Base-by-base conservation (phyloP, 108 stramenopile species). In the Nitzschia sp. region DNA sequence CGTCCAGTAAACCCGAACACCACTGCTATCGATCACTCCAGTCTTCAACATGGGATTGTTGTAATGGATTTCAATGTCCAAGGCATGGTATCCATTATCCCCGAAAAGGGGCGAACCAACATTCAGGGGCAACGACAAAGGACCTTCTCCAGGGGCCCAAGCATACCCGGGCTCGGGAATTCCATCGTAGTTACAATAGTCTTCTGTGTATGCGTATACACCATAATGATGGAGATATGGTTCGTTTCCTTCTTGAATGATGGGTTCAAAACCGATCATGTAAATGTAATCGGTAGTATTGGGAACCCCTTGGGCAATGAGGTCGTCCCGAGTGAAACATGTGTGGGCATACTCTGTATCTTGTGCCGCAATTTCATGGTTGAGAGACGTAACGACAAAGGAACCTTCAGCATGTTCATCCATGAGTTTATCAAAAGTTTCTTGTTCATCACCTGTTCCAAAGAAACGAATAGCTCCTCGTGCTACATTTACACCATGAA, bases 141-240 rank as follows among this genome's bases (percentile, higher is more conserved):
- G 64, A 26, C 19, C 37, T 6, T 75, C 73, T 10, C 86, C 86
- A 22, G 80, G 81, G 34, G 86, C 72, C 86, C 82, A 87, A 8
- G 15, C 76, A 53, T 75, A 80, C 12, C 50, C 63, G 50, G 29
- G 24, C 29, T 64, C 63, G 10, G 25, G 11, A n/a, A 10, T 20
- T 38, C 37, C 7, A 39, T 1, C 48, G 54, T 56, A 48, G 20
- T 41, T 37, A 41, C 59, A 61, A 9, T 61, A 39, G 10, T 8
- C n/a, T 15, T 41, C 10, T 42, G 9, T 7, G 19, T 11, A 10
- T 8, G 44, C 67, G 51, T 59, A 60, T 3, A 81, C 66, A 29
- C 62, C 48, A 55, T 69, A 75, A 54, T 84, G 83, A 55, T 84
- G 83, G 20, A 81, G 59, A 63, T 70, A 76, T 46, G 55, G n/a